These are phyloP conservation scores for Nakazawaea molendinolei DNA, from an alignment of 805 yeast species.

Conservation along the genomic window DNA sequence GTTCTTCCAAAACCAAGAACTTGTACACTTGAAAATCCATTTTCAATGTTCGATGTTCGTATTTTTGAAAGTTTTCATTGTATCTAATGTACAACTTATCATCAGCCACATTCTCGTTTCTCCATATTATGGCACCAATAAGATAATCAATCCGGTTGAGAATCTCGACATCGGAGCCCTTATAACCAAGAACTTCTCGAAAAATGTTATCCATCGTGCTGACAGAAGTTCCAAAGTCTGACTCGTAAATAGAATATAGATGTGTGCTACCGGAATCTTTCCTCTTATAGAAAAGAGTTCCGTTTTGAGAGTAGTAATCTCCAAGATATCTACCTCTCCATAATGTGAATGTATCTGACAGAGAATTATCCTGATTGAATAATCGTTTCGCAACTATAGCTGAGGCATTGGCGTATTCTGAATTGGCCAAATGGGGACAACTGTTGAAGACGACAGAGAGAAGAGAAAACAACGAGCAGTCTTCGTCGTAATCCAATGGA, in stretches of 20 bases:
- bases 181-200: conserved; percentile 1
- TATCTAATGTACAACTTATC: conserved; percentile 1
- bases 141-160: conserved; percentile 3
- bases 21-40: conserved; percentile 6
- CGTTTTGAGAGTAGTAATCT: conserved; percentile 20
- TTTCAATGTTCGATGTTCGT: background rate
- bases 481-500: conserved; percentile 1
- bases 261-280: background rate
- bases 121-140: conserved; percentile 8
- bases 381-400: background rate
- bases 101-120: background rate
- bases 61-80: background rate
- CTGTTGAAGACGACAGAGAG: background rate
- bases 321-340: conserved; percentile 30
- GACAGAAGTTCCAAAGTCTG: conserved; percentile 1
- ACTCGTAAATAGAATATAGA: background rate
- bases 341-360: conserved; percentile 14
- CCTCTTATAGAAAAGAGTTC: conserved; percentile 10
- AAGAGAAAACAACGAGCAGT: background rate
- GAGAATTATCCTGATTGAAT: background rate
- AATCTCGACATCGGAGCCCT: background rate
- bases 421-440: background rate
- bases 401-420: background rate
- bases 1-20: conserved; percentile 1
- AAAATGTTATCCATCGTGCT: conserved; percentile 8